Evolutionary conservation across 2,329 filamentous ascomycete species (phyloP).

Genomic region (Colletotrichum horii): DNA sequence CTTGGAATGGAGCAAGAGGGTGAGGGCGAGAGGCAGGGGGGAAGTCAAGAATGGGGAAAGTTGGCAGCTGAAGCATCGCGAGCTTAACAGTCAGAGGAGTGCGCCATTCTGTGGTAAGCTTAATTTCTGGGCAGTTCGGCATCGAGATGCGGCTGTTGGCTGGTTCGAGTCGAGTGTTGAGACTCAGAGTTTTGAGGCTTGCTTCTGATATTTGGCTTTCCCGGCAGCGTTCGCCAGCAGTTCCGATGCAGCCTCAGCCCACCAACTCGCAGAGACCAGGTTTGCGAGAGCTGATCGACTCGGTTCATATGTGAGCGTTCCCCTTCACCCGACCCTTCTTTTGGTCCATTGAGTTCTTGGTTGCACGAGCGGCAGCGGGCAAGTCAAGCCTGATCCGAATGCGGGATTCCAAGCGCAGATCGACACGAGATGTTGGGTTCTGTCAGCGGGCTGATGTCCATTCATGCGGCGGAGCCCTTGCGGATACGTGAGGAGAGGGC

Average conservation of each 20-base stretch:
- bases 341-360: neutral
- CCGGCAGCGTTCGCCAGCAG: neutral
- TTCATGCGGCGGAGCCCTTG: neutral
- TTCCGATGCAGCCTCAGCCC: neutral
- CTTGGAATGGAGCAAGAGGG: neutral
- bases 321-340: neutral
- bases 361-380: neutral
- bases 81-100: neutral
- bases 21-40: too few species aligned
- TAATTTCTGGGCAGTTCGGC: neutral
- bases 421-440: neutral
- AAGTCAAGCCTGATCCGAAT: neutral
- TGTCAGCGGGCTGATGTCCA: neutral
- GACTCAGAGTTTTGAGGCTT: neutral
- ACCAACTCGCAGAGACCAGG: neutral
- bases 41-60: neutral
- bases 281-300: neutral
- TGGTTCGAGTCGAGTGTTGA: neutral
- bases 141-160: neutral
- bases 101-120: neutral
- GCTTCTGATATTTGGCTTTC: neutral
- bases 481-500: neutral
- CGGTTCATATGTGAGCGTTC: neutral
- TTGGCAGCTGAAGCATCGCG: neutral
- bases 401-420: neutral